Percentiles rank a stretch among this genome's conserved stretches.
phyloP scores from a whole-genome alignment of 1,284 basidiomycete species.

The Mycosarcoma maydis region DNA sequence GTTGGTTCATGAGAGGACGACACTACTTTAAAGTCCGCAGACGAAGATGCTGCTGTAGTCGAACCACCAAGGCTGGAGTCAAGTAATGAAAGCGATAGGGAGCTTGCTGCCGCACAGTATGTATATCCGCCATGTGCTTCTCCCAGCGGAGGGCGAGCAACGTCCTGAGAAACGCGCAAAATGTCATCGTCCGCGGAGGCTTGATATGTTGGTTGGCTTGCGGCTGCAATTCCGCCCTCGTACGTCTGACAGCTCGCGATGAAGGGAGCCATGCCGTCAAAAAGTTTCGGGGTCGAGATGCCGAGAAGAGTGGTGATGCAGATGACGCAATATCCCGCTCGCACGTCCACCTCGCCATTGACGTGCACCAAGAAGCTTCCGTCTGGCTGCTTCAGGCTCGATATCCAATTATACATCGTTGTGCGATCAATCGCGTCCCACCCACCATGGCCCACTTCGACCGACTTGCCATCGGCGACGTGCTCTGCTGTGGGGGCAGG shows the following conservation, averaged over 20 bases:
- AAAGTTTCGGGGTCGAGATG: constrained; percentile 85
- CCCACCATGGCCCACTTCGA: constrained; percentile 57
- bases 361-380: constrained; percentile 91
- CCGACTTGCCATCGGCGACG: constrained; percentile 71
- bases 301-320: constrained; percentile 78
- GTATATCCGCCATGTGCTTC: constrained; percentile 99
- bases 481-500: constrained; percentile 67
- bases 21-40: background rate
- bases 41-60: background rate
- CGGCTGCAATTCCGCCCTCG: constrained; percentile 92
- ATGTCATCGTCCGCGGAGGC: constrained; percentile 17
- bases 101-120: constrained; percentile 86
- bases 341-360: constrained; percentile 91
- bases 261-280: constrained; percentile 71
- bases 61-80: constrained; percentile 9
- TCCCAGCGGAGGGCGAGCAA: constrained; percentile 75
- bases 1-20: background rate
- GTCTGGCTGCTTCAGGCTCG: constrained; percentile 90
- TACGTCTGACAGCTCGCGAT: constrained; percentile 88
- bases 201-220: constrained; percentile 75
- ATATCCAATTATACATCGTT: constrained; percentile 87
- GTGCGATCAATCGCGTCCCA: constrained; percentile 68
- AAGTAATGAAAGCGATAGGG: constrained; percentile 77
- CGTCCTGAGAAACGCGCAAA: constrained; percentile 15
- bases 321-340: constrained; percentile 80